phyloP scores from a whole-genome alignment of 345 rosid genomes.

The Ceriops zippeliana region DNA sequence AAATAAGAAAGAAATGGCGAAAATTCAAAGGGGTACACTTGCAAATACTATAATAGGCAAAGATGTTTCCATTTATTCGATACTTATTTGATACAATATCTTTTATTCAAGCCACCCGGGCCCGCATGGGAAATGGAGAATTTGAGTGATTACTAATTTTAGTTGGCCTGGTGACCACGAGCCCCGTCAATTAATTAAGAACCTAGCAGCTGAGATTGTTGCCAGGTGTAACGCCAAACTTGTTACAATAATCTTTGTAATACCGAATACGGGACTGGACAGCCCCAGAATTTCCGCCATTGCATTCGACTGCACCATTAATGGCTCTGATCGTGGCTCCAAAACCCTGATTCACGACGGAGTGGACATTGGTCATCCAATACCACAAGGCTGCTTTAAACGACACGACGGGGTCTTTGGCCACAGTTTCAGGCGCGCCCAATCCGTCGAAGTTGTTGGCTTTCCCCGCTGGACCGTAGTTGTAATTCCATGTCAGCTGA shows the following conservation, averaged over 20 bases:
- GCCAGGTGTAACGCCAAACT: conserved; percentile 43
- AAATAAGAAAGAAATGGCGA: no score
- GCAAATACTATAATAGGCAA: no score
- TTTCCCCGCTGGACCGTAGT: conserved; percentile 44
- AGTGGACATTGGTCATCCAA: conserved; percentile 41
- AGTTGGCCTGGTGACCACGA: no score
- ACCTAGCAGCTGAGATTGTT: conserved; percentile 35
- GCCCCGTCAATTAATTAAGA: no score
- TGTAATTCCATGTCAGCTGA: conserved; percentile 50
- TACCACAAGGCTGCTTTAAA: conserved; percentile 47
- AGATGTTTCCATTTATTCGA: no score
- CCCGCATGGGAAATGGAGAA: no score
- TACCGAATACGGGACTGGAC: conserved; percentile 35
- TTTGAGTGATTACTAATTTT: no score
- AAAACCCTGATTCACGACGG: conserved; percentile 38
- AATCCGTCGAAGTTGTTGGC: conserved; percentile 37
- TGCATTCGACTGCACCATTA: conserved; percentile 39
- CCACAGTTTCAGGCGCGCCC: conserved; percentile 39
- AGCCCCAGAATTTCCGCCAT: conserved; percentile 19
- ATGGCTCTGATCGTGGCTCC: conserved; percentile 51
- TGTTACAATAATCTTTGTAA: conserved; percentile 36
- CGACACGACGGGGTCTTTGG: conserved; percentile 33
- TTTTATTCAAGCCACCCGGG: no score
- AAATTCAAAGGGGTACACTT: no score
- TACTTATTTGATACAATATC: no score